phyloP scores from a whole-genome alignment of 768 basidiomycete species.

The Melanogaster broomeanus region DNA sequence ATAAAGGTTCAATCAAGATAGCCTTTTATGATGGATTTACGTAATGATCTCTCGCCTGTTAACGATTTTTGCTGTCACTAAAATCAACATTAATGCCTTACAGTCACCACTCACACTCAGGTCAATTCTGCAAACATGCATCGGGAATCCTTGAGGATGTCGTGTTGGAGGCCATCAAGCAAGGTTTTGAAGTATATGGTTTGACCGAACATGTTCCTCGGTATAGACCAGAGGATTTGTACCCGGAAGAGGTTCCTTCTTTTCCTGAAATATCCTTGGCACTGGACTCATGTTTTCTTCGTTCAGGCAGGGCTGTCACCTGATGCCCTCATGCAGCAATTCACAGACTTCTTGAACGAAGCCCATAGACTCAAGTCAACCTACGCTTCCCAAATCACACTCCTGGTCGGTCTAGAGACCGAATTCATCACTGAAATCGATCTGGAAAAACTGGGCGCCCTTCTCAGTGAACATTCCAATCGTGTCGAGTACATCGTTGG shows the following conservation, averaged over 20 bases:
- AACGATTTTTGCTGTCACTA: too few relatives aligned
- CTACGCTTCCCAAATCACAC: conserved; percentile 65
- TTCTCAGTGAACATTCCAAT: conserved; percentile 49
- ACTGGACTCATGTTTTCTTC: conserved; percentile 14
- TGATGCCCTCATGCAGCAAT: conserved; percentile 58
- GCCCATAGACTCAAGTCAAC: conserved; percentile 71
- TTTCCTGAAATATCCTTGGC: conserved; percentile 7
- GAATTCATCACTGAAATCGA: conserved; percentile 79
- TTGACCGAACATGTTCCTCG: conserved; percentile 93
- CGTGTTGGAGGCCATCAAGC: conserved; percentile 74
- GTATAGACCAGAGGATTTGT: conserved; percentile 78
- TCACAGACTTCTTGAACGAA: conserved; percentile 72
- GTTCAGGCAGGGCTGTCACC: conserved; percentile 56
- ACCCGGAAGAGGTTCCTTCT: conserved; percentile 87
- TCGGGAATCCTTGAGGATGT: conserved; percentile 78
- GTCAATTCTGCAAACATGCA: conserved; percentile 93
- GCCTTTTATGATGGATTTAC: neutral
- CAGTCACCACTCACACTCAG: conserved; percentile 91
- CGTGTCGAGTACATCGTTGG: conserved; percentile 89
- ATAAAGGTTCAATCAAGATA: neutral
- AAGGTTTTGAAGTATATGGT: conserved; percentile 81
- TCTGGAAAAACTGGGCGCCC: conserved; percentile 52
- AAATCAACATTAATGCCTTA: conserved; percentile 48
- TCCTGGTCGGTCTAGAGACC: conserved; percentile 91
- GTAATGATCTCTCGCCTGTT: neutral